Conservation (phyloP, 768 basidiomycete genomes). For the Imleria badia region DNA sequence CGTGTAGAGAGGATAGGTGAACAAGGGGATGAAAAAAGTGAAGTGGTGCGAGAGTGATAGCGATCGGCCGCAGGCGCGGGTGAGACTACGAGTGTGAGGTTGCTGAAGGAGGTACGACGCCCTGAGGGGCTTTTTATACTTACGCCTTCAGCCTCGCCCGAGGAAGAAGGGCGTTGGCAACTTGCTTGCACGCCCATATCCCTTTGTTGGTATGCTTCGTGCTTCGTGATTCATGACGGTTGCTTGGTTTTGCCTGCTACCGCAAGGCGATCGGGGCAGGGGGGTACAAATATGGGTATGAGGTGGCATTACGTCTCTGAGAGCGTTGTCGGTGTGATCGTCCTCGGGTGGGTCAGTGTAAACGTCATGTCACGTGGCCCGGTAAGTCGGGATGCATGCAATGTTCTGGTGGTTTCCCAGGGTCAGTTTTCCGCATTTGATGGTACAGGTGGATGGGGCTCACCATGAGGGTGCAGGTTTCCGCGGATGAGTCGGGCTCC, state of each 20-base stretch:
- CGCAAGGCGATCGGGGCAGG: conserved; percentile 20
- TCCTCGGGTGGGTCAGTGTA: neutral
- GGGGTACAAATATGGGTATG: neutral
- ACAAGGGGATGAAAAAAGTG: neutral
- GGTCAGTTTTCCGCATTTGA: neutral
- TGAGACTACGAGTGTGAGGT: conserved; percentile 1
- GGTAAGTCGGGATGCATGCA: neutral
- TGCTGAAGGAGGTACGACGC: neutral
- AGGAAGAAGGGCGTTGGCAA: conserved; percentile 8
- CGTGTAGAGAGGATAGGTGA: neutral
- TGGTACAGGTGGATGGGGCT: neutral
- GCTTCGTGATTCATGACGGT: neutral
- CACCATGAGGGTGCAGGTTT: neutral
- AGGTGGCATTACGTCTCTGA: conserved; percentile 12
- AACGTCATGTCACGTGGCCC: neutral
- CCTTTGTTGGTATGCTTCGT: neutral
- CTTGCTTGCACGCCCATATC: conserved; percentile 1
- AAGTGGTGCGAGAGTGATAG: neutral
- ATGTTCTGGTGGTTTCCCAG: neutral
- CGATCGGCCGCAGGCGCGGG: neutral
- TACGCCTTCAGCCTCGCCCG: neutral
- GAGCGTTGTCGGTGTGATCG: neutral
- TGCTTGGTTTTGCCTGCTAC: neutral
- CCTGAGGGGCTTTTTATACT: conserved; percentile 6
- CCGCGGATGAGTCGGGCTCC: conserved; percentile 1